Evolutionary conservation across 768 basidiomycete species (phyloP), one percentile per base, ranked within the genome.

Genomic region (Gymnopilus junonius): DNA sequence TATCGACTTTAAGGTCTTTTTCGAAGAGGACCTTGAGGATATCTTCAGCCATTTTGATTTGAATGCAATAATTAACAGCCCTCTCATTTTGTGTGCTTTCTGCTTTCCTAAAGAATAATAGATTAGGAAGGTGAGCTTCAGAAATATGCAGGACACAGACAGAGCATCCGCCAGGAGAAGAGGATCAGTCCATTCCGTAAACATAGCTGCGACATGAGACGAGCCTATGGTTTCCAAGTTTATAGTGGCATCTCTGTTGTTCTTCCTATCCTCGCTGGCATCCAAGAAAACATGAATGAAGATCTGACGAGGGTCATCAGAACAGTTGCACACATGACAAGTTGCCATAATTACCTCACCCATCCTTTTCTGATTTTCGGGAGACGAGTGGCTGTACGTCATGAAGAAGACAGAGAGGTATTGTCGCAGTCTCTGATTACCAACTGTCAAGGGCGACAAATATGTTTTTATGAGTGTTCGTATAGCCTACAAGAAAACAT

Each of bases 321-420:
- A 20, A 15, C 2, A 31, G 32, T 1, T n/a, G 25, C 4, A 31
- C 29, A 12, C 27, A 39, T 20, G 32, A 35, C 27, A 42, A 23
- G 21, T 43, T 4, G 32, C 42, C 32, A 40, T 15, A 12, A 64
- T 27, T 62, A 83, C 82, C 63, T 76, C 72, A 40, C 79, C 83
- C 82, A 97, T 88, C n/a, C 84, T 75, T 17, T 83, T 74, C 74
- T 97, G 95, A 69, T 96, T 93, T 21, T 68, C 68, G 5, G 84
- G 73, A 0, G 90, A 89, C n/a, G 93, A 93, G 75, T 89, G 93
- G 74, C 92, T 92, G 71, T 91, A 97, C 0, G 89, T 87, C 1
- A 88, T 91, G 76, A 96, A 88, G 81, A 97, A 97, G 73, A 91
- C 92, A 3, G 89, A 84, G 39, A 97, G 75, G 69, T 90, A 94